Evolutionary conservation across 306 rosid genomes (phyloP), one percentile per base, ranked within the genome.

Genomic region (Sicyos baderoa): DNA sequence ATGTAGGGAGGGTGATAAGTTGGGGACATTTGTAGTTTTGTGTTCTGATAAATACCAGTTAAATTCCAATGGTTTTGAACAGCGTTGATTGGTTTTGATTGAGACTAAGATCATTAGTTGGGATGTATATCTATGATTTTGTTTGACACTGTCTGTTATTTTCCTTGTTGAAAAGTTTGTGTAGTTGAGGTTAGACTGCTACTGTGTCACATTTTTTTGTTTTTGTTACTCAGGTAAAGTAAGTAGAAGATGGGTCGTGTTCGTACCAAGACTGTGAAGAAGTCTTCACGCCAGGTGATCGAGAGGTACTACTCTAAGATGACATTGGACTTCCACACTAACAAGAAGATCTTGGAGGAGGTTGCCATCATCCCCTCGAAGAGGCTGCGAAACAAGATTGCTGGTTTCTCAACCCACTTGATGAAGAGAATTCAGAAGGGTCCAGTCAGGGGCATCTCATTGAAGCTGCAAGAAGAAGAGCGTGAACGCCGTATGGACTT

Each of bases 391-490:
- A 78, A 78, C 72, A 78, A 78, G 82, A 78, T 78, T 19, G 82
- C 82, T 13, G 82, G 78, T 16, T 78, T 78, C 75, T 78, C 82
- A 4, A 78, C 82, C 45, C 82, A 78, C 75, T 50, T 78, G 54
- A 78, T 78, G 82, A 78, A 78, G 78, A 60, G 82, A 21, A 78
- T 78, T 69, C 82, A 78, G 78, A 69, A 78, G 72, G 81, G 78
- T 29, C 82, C 82, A 29, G 82, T 75, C 7, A 64, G 79, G 54
- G 79, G 79, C 17, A 79, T 79, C 71, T 79, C 82, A 25, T 35
- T 79, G 47, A 79, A 79, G 60, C 63, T 79, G 16, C 76, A 79
- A 60, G 82, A 79, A 62, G 79, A 79, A 59, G 82, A 79, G 54
- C 70, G 79, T 27, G 79, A 79, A 19, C 79, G 79, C 6, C 74